Conservation (phyloP, 106 monocot species). For the Triglochin maritima region DNA sequence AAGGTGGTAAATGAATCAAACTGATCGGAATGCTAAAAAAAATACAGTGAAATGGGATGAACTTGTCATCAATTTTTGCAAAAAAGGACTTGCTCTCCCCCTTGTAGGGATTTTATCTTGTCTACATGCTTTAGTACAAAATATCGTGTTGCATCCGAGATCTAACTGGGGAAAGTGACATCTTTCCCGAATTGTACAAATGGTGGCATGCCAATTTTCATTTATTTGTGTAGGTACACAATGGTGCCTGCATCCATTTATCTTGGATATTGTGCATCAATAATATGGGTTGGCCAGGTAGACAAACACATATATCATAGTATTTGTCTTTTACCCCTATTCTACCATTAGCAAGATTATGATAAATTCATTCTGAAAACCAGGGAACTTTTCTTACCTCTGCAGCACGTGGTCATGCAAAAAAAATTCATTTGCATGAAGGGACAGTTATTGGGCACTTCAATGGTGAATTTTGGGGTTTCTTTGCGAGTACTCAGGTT, state of each 20-base stretch:
- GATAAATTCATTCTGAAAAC: background rate
- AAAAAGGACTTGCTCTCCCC: too few species aligned
- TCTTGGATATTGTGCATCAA: slow-evolving; percentile 88
- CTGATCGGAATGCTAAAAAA: too few species aligned
- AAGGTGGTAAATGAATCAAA: too few species aligned
- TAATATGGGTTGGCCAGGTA: slow-evolving; percentile 98
- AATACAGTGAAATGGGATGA: too few species aligned
- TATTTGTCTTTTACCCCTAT: background rate
- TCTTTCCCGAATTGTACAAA: too few species aligned
- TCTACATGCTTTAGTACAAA: too few species aligned
- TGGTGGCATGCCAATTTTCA: background rate
- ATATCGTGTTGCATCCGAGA: too few species aligned
- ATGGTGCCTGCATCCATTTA: slow-evolving; percentile 93
- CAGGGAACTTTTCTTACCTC: slow-evolving; percentile 87
- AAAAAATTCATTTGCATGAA: slow-evolving; percentile 62
- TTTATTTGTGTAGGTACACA: slow-evolving; percentile 59
- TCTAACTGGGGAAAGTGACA: too few species aligned
- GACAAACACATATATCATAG: background rate
- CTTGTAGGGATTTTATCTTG: too few species aligned
- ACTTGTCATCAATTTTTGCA: too few species aligned
- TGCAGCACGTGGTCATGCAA: slow-evolving; percentile 78
- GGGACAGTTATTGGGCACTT: slow-evolving; percentile 71
- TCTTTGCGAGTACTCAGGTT: slow-evolving; percentile 88
- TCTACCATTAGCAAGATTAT: background rate
- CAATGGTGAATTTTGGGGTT: slow-evolving; percentile 96